Conservation (phyloP, 2,329 filamentous ascomycete genomes). For the Coniochaeta ligniaria region DNA sequence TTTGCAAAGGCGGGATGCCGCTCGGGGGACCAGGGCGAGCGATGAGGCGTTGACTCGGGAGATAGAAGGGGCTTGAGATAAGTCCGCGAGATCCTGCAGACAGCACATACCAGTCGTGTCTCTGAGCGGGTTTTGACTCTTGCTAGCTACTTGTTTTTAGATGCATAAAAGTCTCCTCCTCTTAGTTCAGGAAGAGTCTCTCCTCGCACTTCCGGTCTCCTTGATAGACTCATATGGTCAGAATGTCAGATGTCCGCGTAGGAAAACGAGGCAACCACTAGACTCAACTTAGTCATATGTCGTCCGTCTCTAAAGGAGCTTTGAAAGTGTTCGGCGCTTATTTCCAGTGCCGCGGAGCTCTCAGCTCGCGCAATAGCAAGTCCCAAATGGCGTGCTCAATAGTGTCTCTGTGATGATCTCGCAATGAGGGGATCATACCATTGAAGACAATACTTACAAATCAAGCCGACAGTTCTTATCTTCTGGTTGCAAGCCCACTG, state of each 20-base stretch:
- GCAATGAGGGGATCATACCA: neutral
- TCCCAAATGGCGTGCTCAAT: neutral
- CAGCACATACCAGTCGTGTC: neutral
- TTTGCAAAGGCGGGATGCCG: constrained; percentile 34
- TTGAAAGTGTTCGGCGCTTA: neutral
- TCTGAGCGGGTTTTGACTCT: neutral
- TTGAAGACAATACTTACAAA: neutral
- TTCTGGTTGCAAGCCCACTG: neutral
- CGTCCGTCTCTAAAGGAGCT: too few species aligned
- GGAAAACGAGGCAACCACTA: too few species aligned
- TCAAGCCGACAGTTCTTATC: neutral
- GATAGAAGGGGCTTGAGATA: neutral
- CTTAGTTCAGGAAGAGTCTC: neutral
- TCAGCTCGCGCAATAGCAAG: neutral
- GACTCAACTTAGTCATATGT: too few species aligned
- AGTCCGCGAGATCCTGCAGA: neutral
- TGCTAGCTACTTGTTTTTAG: neutral
- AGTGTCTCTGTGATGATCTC: neutral
- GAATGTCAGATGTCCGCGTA: too few species aligned
- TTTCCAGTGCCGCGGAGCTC: neutral
- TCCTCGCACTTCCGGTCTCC: too few species aligned
- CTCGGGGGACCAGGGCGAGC: neutral
- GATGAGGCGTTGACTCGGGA: neutral
- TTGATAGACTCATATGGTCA: too few species aligned
- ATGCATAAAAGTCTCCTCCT: neutral